Evolutionary conservation across 768 basidiomycete species (phyloP).

Genomic region (Mycena metata): DNA sequence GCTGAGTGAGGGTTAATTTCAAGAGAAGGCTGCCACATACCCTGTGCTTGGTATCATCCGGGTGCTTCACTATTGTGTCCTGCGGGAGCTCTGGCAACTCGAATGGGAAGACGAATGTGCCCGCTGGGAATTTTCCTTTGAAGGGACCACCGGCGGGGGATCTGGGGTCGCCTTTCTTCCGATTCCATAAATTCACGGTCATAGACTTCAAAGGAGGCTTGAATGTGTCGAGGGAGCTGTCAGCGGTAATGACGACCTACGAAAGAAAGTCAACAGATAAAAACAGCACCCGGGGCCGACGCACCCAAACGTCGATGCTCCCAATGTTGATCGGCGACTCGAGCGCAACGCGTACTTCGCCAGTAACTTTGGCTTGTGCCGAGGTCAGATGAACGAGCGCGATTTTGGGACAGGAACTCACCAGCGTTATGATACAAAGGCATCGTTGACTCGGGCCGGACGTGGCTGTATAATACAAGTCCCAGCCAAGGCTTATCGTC

Average conservation of each 20-base stretch:
- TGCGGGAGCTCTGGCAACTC: slow-evolving; percentile 20
- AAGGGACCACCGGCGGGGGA: not conserved
- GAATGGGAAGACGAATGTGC: slow-evolving; percentile 26
- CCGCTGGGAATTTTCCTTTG: slow-evolving; percentile 25
- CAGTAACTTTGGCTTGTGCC: slow-evolving; percentile 14
- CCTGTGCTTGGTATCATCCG: slow-evolving; percentile 14
- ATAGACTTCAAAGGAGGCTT: slow-evolving; percentile 18
- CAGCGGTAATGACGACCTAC: slow-evolving; percentile 18
- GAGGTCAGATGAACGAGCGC: no score
- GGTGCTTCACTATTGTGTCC: slow-evolving; percentile 21
- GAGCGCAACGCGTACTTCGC: slow-evolving; percentile 20
- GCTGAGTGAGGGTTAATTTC: not conserved
- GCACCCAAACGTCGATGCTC: slow-evolving; percentile 25
- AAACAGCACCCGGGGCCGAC: not conserved
- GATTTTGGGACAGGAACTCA: not conserved
- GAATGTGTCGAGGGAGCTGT: slow-evolving; percentile 25
- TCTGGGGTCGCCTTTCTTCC: slow-evolving; percentile 14
- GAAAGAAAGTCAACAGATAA: not conserved
- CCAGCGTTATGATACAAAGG: slow-evolving; percentile 38
- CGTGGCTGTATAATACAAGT: slow-evolving; percentile 34
- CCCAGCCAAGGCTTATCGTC: slow-evolving; percentile 29
- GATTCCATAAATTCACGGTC: slow-evolving; percentile 18
- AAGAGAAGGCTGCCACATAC: not conserved
- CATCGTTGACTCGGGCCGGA: slow-evolving; percentile 4
- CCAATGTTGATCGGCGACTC: not conserved